A percentile compares a stretch with the other conserved stretches of the same genome.
Conservation (phyloP, 805 yeast species). For the Starmerella vaccinii region DNA sequence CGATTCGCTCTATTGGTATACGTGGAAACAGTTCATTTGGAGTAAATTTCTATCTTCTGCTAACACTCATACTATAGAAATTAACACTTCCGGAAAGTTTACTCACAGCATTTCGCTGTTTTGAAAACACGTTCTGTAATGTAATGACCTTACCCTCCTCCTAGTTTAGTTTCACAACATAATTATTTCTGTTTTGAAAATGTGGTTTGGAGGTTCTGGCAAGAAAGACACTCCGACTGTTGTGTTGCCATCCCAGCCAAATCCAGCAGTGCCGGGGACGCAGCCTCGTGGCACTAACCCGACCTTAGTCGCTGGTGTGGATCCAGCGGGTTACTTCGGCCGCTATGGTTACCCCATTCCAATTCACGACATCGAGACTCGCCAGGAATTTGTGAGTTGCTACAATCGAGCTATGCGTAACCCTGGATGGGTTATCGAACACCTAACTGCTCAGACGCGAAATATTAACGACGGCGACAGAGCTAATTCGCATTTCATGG, state of each 20-base stretch:
- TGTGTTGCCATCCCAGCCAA: not conserved
- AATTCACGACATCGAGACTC: conserved; percentile 64
- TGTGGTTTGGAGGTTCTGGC: conserved; percentile 11
- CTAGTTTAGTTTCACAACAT: not conserved
- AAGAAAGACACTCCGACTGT: not conserved
- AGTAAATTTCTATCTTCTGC: no score
- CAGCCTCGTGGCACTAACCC: not conserved
- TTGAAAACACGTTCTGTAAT: no score
- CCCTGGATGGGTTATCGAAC: conserved; percentile 75
- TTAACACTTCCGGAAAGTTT: no score
- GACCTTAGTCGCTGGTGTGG: conserved; percentile 30
- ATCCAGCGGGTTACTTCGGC: conserved; percentile 69
- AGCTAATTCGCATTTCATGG: conserved; percentile 69
- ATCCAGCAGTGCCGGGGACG: not conserved
- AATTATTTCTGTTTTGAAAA: not conserved
- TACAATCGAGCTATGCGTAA: conserved; percentile 76
- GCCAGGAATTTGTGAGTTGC: conserved; percentile 72
- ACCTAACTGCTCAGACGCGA: conserved; percentile 60
- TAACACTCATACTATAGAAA: no score
- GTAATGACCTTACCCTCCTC: not conserved
- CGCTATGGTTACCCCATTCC: conserved; percentile 95
- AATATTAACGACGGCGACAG: conserved; percentile 46
- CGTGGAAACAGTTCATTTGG: no score
- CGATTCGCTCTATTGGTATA: no score
- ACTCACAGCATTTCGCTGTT: no score